Conservation (phyloP, 106 monocot genomes). For the Phalaenopsis aphrodite region DNA sequence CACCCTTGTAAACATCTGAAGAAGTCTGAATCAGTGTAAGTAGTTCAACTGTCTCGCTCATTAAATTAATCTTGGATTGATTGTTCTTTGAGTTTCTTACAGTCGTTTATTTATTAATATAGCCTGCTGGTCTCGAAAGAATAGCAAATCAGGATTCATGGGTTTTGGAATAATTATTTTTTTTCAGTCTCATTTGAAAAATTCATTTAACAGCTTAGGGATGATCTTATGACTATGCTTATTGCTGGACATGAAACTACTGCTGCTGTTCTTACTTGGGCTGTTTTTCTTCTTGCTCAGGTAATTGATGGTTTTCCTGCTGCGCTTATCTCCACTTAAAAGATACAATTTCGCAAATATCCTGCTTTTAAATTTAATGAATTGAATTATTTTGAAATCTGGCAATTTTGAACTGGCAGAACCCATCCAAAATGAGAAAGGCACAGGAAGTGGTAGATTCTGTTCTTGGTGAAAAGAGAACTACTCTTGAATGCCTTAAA, state of each 20-base stretch:
- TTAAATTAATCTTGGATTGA: background rate
- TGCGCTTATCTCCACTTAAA: background rate
- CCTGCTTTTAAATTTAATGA: background rate
- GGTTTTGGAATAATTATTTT: background rate
- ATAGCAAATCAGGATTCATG: background rate
- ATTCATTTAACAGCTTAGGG: slow-evolving; percentile 56
- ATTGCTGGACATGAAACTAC: slow-evolving; percentile 99
- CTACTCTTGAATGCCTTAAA: slow-evolving; percentile 50
- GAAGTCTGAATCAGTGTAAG: background rate
- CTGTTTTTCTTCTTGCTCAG: slow-evolving; percentile 85
- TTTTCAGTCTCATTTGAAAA: background rate
- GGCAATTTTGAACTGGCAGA: slow-evolving; percentile 28
- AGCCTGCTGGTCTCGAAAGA: background rate
- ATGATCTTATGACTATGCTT: slow-evolving; percentile 99
- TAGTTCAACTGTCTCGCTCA: background rate
- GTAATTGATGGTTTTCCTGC: slow-evolving; percentile 17
- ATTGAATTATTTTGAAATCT: background rate
- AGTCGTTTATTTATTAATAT: background rate
- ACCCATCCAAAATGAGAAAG: slow-evolving; percentile 86
- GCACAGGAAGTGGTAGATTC: slow-evolving; percentile 82
- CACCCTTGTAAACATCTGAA: background rate
- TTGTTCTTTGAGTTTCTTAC: background rate
- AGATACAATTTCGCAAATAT: no score
- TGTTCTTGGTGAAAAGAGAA: slow-evolving; percentile 42
- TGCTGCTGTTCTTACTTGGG: slow-evolving; percentile 98